These are phyloP conservation scores for Erigeron philadelphicus DNA, from an alignment of 140 eudicot species.

Conservation along the genomic window DNA sequence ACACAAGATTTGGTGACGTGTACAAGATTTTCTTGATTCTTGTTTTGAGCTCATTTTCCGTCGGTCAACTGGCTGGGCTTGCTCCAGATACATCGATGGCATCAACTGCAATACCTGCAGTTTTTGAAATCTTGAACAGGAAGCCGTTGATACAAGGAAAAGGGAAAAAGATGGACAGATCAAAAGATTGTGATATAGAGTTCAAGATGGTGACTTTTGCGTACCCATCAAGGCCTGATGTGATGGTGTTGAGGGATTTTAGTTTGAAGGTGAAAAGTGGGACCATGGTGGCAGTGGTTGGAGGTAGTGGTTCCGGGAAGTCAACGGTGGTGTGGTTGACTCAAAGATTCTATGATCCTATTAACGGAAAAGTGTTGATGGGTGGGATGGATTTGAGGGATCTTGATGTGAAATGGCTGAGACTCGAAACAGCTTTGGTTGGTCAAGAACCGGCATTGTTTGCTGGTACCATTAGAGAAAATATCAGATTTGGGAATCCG, in stretches of 20 bases:
- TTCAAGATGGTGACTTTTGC: slow-evolving; percentile 39
- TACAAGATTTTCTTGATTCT: slow-evolving; percentile 74
- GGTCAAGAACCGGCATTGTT: slow-evolving; percentile 58
- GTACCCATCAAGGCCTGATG: slow-evolving; percentile 47
- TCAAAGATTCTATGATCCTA: slow-evolving; percentile 56
- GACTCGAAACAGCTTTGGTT: slow-evolving; percentile 43
- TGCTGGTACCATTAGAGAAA: slow-evolving; percentile 46
- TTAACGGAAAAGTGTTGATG: slow-evolving; percentile 35
- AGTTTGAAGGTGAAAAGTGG: slow-evolving; percentile 39
- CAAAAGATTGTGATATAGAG: slow-evolving; percentile 42
- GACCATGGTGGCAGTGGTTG: slow-evolving; percentile 43
- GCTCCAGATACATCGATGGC: slow-evolving; percentile 85
- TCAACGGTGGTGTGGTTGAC: slow-evolving; percentile 42
- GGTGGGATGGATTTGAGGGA: slow-evolving; percentile 40
- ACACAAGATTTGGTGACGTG: slow-evolving; percentile 51
- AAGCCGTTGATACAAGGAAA: slow-evolving; percentile 44
- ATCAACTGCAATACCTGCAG: slow-evolving; percentile 50
- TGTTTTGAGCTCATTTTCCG: slow-evolving; percentile 74
- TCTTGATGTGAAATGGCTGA: slow-evolving; percentile 46
- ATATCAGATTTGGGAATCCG: slow-evolving; percentile 50
- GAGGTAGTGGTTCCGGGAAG: slow-evolving; percentile 53
- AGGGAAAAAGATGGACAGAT: slow-evolving; percentile 39
- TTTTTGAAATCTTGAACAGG: slow-evolving; percentile 46
- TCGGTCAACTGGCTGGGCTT: slow-evolving; percentile 87
- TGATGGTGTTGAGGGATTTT: slow-evolving; percentile 36